Base-by-base conservation (phyloP, 345 rosid genomes). In the Excoecaria agallocha region DNA sequence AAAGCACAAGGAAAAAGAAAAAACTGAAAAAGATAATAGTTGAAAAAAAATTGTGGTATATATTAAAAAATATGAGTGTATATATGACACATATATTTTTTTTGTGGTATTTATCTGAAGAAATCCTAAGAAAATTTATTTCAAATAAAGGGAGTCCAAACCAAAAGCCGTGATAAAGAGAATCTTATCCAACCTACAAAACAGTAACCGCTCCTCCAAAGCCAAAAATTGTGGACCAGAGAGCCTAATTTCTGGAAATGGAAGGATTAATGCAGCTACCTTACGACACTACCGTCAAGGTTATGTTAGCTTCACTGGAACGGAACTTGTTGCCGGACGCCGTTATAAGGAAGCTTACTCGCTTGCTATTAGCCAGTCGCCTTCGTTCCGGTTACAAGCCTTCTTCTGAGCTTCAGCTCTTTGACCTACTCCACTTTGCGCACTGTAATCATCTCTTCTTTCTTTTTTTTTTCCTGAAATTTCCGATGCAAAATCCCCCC, bases 301-400 rank as follows among this genome's bases (percentile, higher is more conserved):
- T 85, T 9, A 78, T 76, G 86, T 57, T 92, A 68, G 80, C 85
- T 4, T 85, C 86, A 8, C 82, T 92, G 54, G 97, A 94, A 86
- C 83, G 87, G 61, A 92, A 90, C 72, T 64, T 94, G 55, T 78
- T 94, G 19, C 96, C 98, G 1, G 97, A 92, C 80, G 77, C 82
- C 24, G 82, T 90, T 63, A 52, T 90, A 4, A 75, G 96, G 64
- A 79, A 85, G 68, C 84, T 92, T 12, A 91, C 94, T 3, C 89
- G 94, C 41, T 62, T 89, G 38, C 93, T 88, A 73, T 77, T 94
- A 58, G 88, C 93, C 37, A 73, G 76, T 66, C 91, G 97, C 24
- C 96, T 94, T 66, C 92, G 93, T 56, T 89, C 92, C 75, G 70
- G 89, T 74, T 83, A 86, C 86, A 85, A 79, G 77, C 63, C 88